These are phyloP conservation scores for Diaporthe longicolla DNA, from an alignment of 2,329 filamentous ascomycete genomes.

Conservation along the genomic window DNA sequence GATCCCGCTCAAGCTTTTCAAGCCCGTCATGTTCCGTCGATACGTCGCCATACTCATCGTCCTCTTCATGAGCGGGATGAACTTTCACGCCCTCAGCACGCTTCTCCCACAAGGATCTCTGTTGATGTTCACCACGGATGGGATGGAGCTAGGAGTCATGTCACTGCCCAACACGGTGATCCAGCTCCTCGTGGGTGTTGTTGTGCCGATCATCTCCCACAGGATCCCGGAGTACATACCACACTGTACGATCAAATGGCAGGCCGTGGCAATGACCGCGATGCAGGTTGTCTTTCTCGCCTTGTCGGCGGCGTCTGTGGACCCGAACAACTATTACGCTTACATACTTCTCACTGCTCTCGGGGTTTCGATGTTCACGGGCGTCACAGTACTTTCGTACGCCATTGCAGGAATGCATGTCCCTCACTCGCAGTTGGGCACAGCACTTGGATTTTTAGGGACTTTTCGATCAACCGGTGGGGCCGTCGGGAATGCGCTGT, in stretches of 20 bases:
- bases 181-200: constrained; percentile 16
- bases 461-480: constrained; percentile 33
- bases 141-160: constrained; percentile 31
- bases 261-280: constrained; percentile 20
- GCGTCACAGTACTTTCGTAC: constrained; percentile 32
- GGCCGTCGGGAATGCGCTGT: constrained; percentile 24
- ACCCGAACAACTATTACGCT: constrained; percentile 31
- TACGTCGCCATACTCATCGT: constrained; percentile 32
- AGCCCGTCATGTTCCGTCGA: constrained; percentile 32
- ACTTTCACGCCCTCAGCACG: constrained; percentile 25
- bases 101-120: constrained; percentile 20
- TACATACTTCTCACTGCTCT: constrained; percentile 31
- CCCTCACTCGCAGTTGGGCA: constrained; percentile 32
- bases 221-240: constrained; percentile 28
- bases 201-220: constrained; percentile 3
- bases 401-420: constrained; percentile 34
- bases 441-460: constrained; percentile 26
- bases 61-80: constrained; percentile 32
- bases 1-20: constrained; percentile 31
- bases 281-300: constrained; percentile 33
- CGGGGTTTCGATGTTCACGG: constrained; percentile 28
- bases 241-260: constrained; percentile 34
- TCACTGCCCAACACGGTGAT: constrained; percentile 9
- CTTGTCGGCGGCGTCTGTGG: constrained; percentile 24
- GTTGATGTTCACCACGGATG: constrained; percentile 31